Base-by-base conservation (phyloP, 345 rosid genomes). In the Acer saccharum region DNA sequence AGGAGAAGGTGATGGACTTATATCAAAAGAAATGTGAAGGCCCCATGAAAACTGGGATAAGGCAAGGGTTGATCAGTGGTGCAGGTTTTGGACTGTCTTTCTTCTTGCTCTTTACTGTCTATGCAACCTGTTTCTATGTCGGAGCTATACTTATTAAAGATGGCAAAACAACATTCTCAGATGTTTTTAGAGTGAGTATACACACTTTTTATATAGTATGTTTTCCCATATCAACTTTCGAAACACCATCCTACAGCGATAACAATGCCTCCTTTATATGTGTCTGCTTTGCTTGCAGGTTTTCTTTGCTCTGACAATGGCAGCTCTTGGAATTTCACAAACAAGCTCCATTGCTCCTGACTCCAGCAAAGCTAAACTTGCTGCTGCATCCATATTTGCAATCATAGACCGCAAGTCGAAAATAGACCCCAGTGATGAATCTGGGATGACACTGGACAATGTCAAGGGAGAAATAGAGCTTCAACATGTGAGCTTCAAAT, bases 21-120 rank as follows among this genome's bases (percentile, higher is more conserved):
- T 94, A 94, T 79, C 75, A 79, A 62, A 86, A 76, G 78, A 94
- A 91, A 86, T 93, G 98, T 23, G 98, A 91, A 82, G 95, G 90
- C 55, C 98, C 98, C 54, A 20, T 87, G 86, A 87, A 83, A 76
- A 76, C 89, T 2, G 98, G 97, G 57, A 86, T 90, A 44, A 89
- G 88, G 78, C 93, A 78, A 81, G 97, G 98, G 18, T 74, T 91
- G 71, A 78, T 87, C 71, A 90, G 96, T 44, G 97, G 98, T 52
- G 64, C 77, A 4, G 95, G 95, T 63, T 90, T 91, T 9, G 97
- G 98, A 72, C 27, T 85, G 58, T 88, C 94, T 18, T 89, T 83
- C 91, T 89, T 89, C 65, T 80, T 91, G 27, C 83, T 87, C 44
- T 91, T 82, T 60, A 66, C 80, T 17, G 86, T 90, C 65, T 91